Evolutionary conservation across 352 stramenopile genomes (phyloP).

Genomic region (Globisporangium emineosum): DNA sequence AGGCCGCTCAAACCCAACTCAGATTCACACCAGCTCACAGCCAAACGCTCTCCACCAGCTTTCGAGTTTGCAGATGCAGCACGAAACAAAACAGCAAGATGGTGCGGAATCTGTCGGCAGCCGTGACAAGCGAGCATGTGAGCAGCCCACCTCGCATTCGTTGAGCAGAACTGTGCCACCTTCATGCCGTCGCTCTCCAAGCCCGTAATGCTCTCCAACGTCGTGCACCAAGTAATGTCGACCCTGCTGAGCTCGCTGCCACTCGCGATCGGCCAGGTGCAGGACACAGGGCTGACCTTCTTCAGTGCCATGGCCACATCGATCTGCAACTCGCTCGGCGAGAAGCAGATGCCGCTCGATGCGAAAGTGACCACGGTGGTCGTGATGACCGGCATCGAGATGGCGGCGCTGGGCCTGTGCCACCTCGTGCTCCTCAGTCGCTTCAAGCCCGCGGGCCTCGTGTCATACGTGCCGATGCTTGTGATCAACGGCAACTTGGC

Average conservation of each 20-base stretch:
- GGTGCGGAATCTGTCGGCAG: no score
- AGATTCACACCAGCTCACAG: no score
- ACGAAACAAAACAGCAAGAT: no score
- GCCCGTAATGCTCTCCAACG: conserved; percentile 95
- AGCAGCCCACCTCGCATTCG: no score
- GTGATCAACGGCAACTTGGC: conserved; percentile 98
- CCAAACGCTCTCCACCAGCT: no score
- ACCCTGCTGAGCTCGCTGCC: conserved; percentile 89
- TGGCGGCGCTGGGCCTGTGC: conserved; percentile 87
- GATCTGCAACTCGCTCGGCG: conserved; percentile 78
- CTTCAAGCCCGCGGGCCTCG: conserved; percentile 92
- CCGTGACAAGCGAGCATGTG: no score
- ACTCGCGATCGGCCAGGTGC: conserved; percentile 97
- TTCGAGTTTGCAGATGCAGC: no score
- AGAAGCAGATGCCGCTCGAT: conserved; percentile 53
- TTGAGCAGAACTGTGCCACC: conserved; percentile 83
- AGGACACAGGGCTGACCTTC: conserved; percentile 99
- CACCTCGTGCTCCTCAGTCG: conserved; percentile 95
- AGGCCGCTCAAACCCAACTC: no score
- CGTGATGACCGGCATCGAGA: conserved; percentile 91
- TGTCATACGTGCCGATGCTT: conserved; percentile 96
- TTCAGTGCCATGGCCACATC: conserved; percentile 93
- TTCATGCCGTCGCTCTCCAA: conserved; percentile 93
- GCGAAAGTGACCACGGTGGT: conserved; percentile 92
- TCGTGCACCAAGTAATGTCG: conserved; percentile 93